Evolutionary conservation across 768 basidiomycete species (phyloP), one percentile per base, ranked within the genome.

Genomic region (Coprinopsis cinerea): DNA sequence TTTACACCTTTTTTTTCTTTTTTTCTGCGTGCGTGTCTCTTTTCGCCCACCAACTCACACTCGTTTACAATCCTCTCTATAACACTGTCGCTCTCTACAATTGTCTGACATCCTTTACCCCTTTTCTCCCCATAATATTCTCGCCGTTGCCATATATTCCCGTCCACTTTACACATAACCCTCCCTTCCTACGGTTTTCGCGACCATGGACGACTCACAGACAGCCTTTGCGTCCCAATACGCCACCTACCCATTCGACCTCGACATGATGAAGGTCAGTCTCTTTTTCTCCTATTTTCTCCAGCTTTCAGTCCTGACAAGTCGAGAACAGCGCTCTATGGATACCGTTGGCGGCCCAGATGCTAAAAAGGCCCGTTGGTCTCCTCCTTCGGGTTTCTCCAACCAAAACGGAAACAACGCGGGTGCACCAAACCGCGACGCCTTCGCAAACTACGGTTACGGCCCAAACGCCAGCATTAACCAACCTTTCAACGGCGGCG

Each of bases 221-320:
- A 72, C 84, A 64, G 76, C 76, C 44, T 87, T 85, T 64, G 78
- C 80, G 54, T 67, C 71, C 48, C 84, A 82, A 60, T 88, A 89
- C 65, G 75, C 78, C 55, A 65, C 76, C 54, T 89, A 86, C 77
- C 71, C 67, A 51, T 85, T 90, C 71, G 88, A 90, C 63, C 73
- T 90, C 78, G 88, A 91, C 69, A 90, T 91, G 88, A 90, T 89
- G 87, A 91, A 91, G 85, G 88, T 85, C 28, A 14, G 72, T 65
- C 7, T n/a, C n/a, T 27, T 26, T 27, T 22, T 47, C 37, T 28
- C 53, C 28, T 2, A n/a, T 23, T 34, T 24, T 47, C 34, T 18
- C 47, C 35, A n/a, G n/a, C 47, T 43, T 30, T 28, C 41, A 35
- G 43, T 36, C 30, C 39, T 44, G 25, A 54, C 48, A 52, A 43